Conservation (phyloP, 768 basidiomycete species). For the Leccinum fibrillosum region DNA sequence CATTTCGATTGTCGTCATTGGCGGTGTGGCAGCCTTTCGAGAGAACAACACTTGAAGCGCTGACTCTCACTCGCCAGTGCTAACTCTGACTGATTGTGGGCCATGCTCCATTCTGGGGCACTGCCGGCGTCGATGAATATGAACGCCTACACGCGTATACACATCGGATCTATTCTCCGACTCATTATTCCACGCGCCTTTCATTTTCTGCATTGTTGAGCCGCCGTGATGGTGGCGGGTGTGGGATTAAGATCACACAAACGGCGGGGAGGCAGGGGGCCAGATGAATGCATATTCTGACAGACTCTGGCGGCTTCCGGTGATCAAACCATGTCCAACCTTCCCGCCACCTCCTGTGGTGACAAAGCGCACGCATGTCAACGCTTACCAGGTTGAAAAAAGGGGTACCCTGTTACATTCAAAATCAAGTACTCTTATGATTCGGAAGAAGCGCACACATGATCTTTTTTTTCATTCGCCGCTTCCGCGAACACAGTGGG, state of each 20-base stretch:
- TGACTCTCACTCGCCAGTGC: background rate
- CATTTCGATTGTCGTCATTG: constrained; percentile 2
- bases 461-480: background rate
- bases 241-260: constrained; percentile 1
- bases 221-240: constrained; percentile 1
- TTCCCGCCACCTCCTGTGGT: background rate
- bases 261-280: background rate
- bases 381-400: background rate
- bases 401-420: background rate
- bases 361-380: background rate
- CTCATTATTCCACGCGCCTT: constrained; percentile 9
- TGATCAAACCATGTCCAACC: constrained; percentile 4
- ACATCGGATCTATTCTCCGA: background rate
- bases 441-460: background rate
- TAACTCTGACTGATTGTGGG: background rate
- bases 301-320: background rate
- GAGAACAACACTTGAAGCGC: background rate
- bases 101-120: background rate
- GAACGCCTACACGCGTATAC: background rate
- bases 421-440: background rate
- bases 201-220: constrained; percentile 6
- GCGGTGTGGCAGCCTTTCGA: constrained; percentile 7
- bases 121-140: constrained; percentile 7
- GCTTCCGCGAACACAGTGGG: background rate
- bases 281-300: background rate